Percentiles rank a stretch among this genome's conserved stretches.
Evolutionary conservation across 257 asterid genomes (phyloP).

Genomic region (Lithospermum erythrorhizon): DNA sequence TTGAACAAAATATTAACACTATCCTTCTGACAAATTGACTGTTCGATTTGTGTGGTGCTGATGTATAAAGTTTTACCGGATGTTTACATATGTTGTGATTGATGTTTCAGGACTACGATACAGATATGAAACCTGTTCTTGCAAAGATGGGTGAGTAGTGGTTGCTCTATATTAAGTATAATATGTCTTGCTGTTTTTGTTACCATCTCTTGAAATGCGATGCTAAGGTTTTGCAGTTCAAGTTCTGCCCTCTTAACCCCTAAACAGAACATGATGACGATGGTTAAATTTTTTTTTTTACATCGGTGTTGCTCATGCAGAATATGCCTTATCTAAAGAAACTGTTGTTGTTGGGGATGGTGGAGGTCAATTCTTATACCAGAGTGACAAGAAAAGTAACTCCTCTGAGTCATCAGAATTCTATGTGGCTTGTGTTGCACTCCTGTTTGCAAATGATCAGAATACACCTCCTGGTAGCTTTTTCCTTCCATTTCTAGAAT

Average conservation of each 20-base stretch:
- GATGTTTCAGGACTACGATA: constrained; percentile 48
- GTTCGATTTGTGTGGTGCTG: no score
- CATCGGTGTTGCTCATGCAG: constrained; percentile 25
- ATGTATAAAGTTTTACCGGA: no score
- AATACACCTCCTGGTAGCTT: constrained; percentile 46
- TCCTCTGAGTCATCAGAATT: constrained; percentile 1
- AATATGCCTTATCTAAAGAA: constrained; percentile 48
- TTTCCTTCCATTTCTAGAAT: constrained; percentile 4
- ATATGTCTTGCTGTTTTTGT: background rate
- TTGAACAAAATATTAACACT: background rate
- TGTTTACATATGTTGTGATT: constrained; percentile 17
- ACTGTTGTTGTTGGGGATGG: constrained; percentile 70
- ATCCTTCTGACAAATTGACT: no score
- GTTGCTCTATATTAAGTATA: constrained; percentile 3
- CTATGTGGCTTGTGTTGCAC: constrained; percentile 34
- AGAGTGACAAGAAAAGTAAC: constrained; percentile 20
- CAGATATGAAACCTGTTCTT: constrained; percentile 55
- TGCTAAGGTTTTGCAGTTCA: constrained; percentile 5
- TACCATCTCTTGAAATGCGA: background rate
- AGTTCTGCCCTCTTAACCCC: constrained; percentile 4
- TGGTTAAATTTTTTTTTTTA: background rate
- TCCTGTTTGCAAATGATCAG: constrained; percentile 50
- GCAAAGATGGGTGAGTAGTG: constrained; percentile 64
- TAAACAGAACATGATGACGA: background rate
- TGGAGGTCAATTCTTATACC: constrained; percentile 35